Percentiles rank a stretch among this genome's conserved stretches.
Evolutionary conservation across 306 rosid species (phyloP).

Genomic region (Acmispon strigosus): DNA sequence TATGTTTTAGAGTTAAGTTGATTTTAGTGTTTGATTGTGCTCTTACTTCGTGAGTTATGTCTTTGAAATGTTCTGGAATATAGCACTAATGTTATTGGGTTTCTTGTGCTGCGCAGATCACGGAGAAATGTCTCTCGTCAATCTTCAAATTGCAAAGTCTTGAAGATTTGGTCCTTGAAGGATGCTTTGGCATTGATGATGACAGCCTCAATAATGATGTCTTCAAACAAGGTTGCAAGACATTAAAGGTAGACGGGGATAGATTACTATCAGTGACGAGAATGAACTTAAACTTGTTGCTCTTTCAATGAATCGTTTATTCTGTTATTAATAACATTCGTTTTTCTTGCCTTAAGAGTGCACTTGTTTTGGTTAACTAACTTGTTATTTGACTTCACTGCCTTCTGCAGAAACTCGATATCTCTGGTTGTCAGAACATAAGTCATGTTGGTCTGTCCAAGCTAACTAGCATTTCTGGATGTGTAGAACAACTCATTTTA

Average conservation of each 20-base stretch:
- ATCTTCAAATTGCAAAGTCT: slow-evolving; percentile 64
- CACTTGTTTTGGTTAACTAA: slow-evolving; percentile 8
- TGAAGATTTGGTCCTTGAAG: slow-evolving; percentile 85
- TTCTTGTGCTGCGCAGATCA: slow-evolving; percentile 50
- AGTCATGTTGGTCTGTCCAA: slow-evolving; percentile 60
- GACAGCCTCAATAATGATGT: slow-evolving; percentile 42
- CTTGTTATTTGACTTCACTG: slow-evolving; percentile 7
- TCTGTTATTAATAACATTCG: background rate
- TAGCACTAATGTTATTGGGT: background rate
- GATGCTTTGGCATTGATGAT: slow-evolving; percentile 80
- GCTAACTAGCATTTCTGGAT: slow-evolving; percentile 40
- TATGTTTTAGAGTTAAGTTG: background rate
- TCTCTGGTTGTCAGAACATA: slow-evolving; percentile 77
- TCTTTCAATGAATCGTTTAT: background rate
- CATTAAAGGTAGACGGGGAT: slow-evolving; percentile 61
- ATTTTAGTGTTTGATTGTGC: slow-evolving; percentile 6
- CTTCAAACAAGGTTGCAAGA: slow-evolving; percentile 62
- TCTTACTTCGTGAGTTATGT: background rate
- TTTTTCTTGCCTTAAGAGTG: background rate
- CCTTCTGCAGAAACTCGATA: slow-evolving; percentile 68
- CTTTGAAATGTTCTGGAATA: slow-evolving; percentile 4
- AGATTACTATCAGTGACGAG: background rate
- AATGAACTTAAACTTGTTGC: background rate
- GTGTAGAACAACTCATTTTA: slow-evolving; percentile 58
- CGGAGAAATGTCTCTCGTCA: slow-evolving; percentile 72